Evolutionary conservation across 1,284 basidiomycete species (phyloP).

Genomic region (Trichosporon sp.): DNA sequence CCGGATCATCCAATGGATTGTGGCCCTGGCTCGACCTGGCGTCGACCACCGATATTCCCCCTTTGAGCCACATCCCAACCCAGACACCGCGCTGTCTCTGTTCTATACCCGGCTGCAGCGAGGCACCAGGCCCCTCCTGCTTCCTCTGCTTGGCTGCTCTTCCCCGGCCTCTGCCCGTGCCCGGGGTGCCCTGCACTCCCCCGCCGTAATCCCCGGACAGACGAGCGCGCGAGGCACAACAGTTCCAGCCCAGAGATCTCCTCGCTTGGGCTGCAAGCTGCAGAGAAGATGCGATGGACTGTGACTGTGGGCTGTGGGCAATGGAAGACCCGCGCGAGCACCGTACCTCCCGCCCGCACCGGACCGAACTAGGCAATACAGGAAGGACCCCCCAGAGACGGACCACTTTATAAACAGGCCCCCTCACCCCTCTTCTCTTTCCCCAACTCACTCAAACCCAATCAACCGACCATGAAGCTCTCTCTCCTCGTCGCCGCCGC

Average conservation of each 20-base stretch:
- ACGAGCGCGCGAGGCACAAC: constrained; percentile 7
- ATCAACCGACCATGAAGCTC: constrained; percentile 26
- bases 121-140: neutral
- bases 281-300: too few relatives aligned
- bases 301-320: too few relatives aligned
- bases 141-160: neutral
- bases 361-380: constrained; percentile 2
- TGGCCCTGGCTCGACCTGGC: neutral
- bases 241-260: neutral
- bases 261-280: neutral
- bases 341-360: neutral
- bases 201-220: constrained; percentile 11
- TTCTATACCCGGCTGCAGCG: constrained; percentile 8
- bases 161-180: neutral
- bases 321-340: constrained; percentile 3
- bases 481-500: constrained; percentile 18
- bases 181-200: neutral
- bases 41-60: neutral
- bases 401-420: constrained; percentile 15
- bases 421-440: neutral
- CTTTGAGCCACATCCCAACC: neutral
- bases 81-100: neutral
- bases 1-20: constrained; percentile 6
- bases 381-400: neutral
- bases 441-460: constrained; percentile 6